Conservation (phyloP, 2,329 filamentous ascomycete genomes). For the Colletotrichum kahawae region DNA sequence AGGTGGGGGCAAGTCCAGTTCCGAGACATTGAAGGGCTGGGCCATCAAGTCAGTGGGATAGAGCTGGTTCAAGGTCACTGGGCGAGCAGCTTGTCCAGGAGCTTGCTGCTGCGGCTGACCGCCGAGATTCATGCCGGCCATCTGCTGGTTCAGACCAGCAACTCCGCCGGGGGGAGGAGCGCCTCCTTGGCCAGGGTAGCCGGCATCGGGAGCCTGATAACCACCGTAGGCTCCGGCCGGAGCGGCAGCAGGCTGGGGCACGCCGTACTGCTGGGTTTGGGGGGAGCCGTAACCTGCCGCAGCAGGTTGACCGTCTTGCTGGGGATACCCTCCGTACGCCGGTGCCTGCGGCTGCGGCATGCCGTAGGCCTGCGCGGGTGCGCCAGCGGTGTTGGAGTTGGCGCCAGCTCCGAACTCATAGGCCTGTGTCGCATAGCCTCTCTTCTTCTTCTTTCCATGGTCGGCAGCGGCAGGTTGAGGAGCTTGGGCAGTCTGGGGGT, state of each 20-base stretch:
- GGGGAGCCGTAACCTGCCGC: slow-evolving; percentile 46
- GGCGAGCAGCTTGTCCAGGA: slow-evolving; percentile 39
- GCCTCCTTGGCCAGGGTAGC: slow-evolving; percentile 63
- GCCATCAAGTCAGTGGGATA: slow-evolving; percentile 91
- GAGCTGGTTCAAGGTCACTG: slow-evolving; percentile 77
- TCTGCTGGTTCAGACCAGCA: slow-evolving; percentile 80
- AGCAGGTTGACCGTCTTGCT: slow-evolving; percentile 48
- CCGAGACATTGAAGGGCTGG: slow-evolving; percentile 91
- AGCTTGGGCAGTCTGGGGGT: slow-evolving; percentile 36
- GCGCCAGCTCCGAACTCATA: slow-evolving; percentile 91
- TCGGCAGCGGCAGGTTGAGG: slow-evolving; percentile 41
- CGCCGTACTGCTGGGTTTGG: slow-evolving; percentile 44
- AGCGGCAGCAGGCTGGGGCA: slow-evolving; percentile 42
- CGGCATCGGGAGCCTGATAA: slow-evolving; percentile 72
- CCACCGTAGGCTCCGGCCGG: slow-evolving; percentile 57
- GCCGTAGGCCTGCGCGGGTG: slow-evolving; percentile 52
- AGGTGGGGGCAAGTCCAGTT: slow-evolving; percentile 89
- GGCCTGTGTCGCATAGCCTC: slow-evolving; percentile 91
- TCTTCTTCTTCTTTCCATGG: slow-evolving; percentile 82
- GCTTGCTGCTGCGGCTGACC: slow-evolving; percentile 58
- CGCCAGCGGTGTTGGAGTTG: slow-evolving; percentile 64
- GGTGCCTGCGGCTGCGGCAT: slow-evolving; percentile 47
- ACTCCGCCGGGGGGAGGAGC: slow-evolving; percentile 53
- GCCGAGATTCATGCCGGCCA: slow-evolving; percentile 82
- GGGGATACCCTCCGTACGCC: slow-evolving; percentile 66